phyloP scores from a whole-genome alignment of 495 filamentous ascomycete species.

The Aspergillus homomorphus region DNA sequence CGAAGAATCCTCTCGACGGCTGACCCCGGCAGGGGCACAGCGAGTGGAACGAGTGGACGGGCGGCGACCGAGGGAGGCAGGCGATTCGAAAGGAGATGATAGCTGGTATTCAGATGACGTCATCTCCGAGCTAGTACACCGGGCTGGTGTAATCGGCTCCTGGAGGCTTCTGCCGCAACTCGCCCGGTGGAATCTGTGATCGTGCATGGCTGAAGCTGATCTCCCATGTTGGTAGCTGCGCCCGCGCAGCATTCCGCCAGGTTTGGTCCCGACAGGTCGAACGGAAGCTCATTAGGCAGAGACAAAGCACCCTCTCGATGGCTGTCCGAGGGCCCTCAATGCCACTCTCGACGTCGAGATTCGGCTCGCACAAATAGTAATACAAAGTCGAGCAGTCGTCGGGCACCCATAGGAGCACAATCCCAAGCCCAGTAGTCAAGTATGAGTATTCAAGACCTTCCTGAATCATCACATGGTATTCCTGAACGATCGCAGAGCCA shows the following conservation, averaged over 20 bases:
- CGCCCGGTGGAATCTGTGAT: slow-evolving; percentile 16
- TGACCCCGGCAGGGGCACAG: background rate
- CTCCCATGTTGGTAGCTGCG: slow-evolving; percentile 18
- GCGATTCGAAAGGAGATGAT: slow-evolving; percentile 13
- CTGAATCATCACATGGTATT: slow-evolving; percentile 33
- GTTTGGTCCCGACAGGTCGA: slow-evolving; percentile 19
- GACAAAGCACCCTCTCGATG: slow-evolving; percentile 17
- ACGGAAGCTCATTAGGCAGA: slow-evolving; percentile 21
- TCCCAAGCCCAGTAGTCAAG: slow-evolving; percentile 29
- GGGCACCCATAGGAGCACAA: slow-evolving; percentile 33
- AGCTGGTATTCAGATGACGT: slow-evolving; percentile 10
- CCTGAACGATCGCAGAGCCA: slow-evolving; percentile 23
- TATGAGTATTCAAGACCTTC: slow-evolving; percentile 30
- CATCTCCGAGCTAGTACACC: slow-evolving; percentile 10
- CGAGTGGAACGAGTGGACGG: background rate
- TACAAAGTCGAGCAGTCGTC: slow-evolving; percentile 32
- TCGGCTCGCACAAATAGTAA: slow-evolving; percentile 36
- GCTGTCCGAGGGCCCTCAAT: background rate
- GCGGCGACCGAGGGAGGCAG: slow-evolving; percentile 17
- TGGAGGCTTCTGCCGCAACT: slow-evolving; percentile 15
- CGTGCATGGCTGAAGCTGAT: slow-evolving; percentile 14
- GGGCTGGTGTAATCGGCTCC: slow-evolving; percentile 18
- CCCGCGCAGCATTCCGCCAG: slow-evolving; percentile 24
- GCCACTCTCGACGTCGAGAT: slow-evolving; percentile 24
- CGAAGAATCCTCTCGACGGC: slow-evolving; percentile 1